Conservation (phyloP, 306 rosid genomes). For the Notholithocarpus densiflorus region DNA sequence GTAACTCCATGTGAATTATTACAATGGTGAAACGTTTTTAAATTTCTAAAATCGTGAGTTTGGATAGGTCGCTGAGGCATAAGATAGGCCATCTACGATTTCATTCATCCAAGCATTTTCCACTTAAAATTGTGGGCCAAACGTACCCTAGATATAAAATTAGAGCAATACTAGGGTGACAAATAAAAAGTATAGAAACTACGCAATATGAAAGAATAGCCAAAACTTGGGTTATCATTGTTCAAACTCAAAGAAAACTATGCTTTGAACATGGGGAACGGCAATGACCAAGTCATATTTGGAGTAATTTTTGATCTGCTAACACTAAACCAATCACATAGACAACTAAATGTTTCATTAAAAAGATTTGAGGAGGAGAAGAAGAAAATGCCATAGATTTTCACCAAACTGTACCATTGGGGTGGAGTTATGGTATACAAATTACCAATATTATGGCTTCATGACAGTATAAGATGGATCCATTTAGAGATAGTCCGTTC, state of each 20-base stretch:
- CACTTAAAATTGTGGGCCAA: no score
- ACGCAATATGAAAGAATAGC: no score
- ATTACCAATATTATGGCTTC: conserved; percentile 10
- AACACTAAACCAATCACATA: not conserved
- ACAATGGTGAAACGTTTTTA: no score
- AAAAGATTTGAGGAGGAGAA: not conserved
- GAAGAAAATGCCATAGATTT: not conserved
- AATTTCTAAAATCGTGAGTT: no score
- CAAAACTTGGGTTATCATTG: not conserved
- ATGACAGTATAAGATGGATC: conserved; percentile 8
- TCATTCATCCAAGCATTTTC: no score
- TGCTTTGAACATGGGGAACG: not conserved
- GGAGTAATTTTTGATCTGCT: not conserved
- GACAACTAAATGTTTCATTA: not conserved
- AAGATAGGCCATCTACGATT: no score
- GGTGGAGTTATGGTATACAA: not conserved
- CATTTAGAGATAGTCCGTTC: conserved; percentile 14
- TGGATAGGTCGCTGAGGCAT: no score
- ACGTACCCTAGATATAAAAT: no score
- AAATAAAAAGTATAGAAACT: no score
- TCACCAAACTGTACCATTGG: not conserved
- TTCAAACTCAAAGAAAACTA: not conserved
- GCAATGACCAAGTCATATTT: not conserved
- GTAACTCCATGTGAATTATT: no score
- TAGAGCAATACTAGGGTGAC: no score